Conservation (phyloP, 2,329 filamentous ascomycete species). For the Helotiales sp. region DNA sequence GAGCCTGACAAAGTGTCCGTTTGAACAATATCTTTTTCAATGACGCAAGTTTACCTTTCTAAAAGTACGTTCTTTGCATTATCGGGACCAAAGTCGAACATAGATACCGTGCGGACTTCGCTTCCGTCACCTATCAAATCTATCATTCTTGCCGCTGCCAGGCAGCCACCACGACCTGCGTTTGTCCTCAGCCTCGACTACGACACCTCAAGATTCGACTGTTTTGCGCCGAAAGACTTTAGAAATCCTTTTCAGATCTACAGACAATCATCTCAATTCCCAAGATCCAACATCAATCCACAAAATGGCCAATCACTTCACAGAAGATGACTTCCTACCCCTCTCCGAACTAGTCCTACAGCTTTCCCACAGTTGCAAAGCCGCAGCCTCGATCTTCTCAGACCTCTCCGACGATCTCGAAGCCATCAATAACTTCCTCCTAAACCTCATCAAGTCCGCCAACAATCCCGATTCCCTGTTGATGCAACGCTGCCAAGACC, state of each 20-base stretch:
- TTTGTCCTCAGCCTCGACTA: not conserved
- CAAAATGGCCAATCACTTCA: not conserved
- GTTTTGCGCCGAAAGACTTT: not conserved
- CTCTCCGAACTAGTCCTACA: not conserved
- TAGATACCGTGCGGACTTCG: not conserved
- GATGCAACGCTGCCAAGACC: constrained; percentile 2
- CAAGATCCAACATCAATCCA: not conserved
- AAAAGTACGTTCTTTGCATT: not conserved
- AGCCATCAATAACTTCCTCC: not conserved
- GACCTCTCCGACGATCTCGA: not conserved
- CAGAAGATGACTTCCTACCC: not conserved
- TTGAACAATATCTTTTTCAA: no score
- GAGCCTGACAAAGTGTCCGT: no score
- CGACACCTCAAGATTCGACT: not conserved
- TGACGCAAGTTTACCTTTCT: not conserved
- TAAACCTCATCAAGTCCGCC: constrained; percentile 1
- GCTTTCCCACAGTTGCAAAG: not conserved
- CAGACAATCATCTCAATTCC: not conserved
- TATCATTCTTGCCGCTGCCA: not conserved
- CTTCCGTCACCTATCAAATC: not conserved
- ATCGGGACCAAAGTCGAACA: not conserved
- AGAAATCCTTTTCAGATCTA: not conserved
- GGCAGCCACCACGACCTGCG: not conserved
- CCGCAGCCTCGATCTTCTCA: not conserved
- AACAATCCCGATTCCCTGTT: constrained; percentile 2